phyloP scores from a whole-genome alignment of 495 filamentous ascomycete species.

The Collariella sp. region DNA sequence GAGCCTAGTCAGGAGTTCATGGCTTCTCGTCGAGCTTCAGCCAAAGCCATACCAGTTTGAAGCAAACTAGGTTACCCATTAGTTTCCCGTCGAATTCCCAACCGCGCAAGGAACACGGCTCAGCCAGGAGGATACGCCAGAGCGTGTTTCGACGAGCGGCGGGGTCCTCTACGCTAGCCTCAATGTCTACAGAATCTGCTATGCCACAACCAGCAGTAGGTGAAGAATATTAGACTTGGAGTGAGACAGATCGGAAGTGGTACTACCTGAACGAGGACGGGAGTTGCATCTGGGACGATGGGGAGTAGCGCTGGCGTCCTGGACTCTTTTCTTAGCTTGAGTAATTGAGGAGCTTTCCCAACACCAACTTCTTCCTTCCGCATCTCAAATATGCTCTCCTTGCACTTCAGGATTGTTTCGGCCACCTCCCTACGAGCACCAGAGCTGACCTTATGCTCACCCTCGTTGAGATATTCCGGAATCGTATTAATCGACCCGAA shows the following conservation, averaged over 20 bases:
- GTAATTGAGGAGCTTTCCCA: too few relatives aligned
- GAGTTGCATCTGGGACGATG: constrained; percentile 3
- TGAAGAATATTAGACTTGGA: constrained; percentile 6
- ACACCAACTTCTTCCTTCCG: too few relatives aligned
- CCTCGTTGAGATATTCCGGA: constrained; percentile 4
- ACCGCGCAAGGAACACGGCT: constrained; percentile 3
- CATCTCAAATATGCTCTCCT: background rate
- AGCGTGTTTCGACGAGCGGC: constrained; percentile 3
- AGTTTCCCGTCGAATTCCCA: constrained; percentile 1
- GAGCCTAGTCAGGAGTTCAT: constrained; percentile 6
- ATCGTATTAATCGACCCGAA: too few relatives aligned
- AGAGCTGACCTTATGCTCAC: constrained; percentile 4
- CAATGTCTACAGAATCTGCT: constrained; percentile 5
- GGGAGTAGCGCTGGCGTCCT: too few relatives aligned
- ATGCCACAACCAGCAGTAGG: background rate
- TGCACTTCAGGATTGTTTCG: background rate
- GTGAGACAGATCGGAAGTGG: constrained; percentile 1
- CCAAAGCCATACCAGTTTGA: background rate
- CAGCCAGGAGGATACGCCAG: background rate
- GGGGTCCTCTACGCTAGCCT: background rate
- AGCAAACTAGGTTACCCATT: constrained; percentile 1
- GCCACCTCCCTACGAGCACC: constrained; percentile 4
- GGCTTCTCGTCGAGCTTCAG: constrained; percentile 11
- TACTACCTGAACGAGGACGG: constrained; percentile 5
- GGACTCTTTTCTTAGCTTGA: background rate